Evolutionary conservation across 2,329 filamentous ascomycete genomes (phyloP), one percentile per base, ranked within the genome.

Genomic region (Hirsutella rhossiliensis): DNA sequence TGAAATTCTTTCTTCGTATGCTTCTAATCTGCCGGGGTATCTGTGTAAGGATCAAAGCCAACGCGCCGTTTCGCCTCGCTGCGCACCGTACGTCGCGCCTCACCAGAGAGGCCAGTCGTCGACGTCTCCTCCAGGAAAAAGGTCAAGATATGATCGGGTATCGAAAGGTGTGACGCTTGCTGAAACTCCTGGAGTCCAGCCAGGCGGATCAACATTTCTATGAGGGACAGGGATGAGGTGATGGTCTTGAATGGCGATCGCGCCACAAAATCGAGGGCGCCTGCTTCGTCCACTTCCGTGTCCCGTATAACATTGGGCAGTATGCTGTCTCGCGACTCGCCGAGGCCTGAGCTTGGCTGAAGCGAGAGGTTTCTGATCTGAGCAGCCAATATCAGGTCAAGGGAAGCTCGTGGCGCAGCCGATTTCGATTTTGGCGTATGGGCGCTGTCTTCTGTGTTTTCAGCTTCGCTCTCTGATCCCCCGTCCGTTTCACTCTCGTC

Each of bases 141-240:
- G 43, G 83, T 87, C 36, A 95, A 70, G 2, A 95, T 78, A 54
- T 95, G 86, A 58, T 96, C 89, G 1, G 85, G 85, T 48, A 94
- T 92, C 7, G 87, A 78, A n/a, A 95, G 74, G 55, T 95, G 88
- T 0, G 86, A 88, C 36, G 79, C 76, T 68, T 96, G 89, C 58
- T 94, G 85, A 61, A 92, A 94, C 66, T 95, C 87, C 58, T 95
- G 89, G 13, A 95, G 75, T 19, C 87, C 87, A 5, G 84, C 82
- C 40, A 96, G 74, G 37, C 90, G 86, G 40, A 95, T 76, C 29
- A 95, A 71, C 70, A 90, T 92, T 62, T 96, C 89, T 43, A 96
- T 76, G 9, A 95, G 75, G 1, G 89, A 95, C 50, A 73, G 64
- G 50, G 71, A 82, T 52, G 64, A 73, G 2, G 66, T 68, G 45